Evolutionary conservation across 1,284 basidiomycete species (phyloP), one percentile per base, ranked within the genome.

Genomic region (Cryptococcus hybrid): DNA sequence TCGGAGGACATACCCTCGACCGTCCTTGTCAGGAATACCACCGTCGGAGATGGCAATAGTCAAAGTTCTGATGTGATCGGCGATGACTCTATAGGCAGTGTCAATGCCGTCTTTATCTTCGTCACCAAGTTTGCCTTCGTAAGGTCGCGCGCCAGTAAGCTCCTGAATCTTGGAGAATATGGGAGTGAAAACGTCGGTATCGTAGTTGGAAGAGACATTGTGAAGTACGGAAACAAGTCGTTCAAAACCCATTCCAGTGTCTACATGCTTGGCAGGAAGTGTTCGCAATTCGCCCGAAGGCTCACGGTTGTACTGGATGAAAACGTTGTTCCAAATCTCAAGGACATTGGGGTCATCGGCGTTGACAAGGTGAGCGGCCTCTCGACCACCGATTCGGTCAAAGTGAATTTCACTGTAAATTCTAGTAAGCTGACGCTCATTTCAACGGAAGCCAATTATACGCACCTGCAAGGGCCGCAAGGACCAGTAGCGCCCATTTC

Each of bases 291-390:
- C 85, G 53, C 90, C 89, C 61, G 93, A 89, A 44, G 87, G 84
- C 78, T 98, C 95, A 44, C 95, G 89, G 78, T 99, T 99, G 82
- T 90, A 99, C 71, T 97, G 93, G 73, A 99, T 98, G 78, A 98
- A 99, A 57, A 99, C 95, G 77, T 96, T 96, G 82, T 99, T 99
- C 95, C 95, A 99, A 69, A 99, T 94, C 79, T 99, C 96, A 60
- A 99, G 84, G 5, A 99, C 95, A 67, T 94, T 86, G 4, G 95
- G 91, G 73, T 99, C 93, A 75, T 98, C 92, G 70, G 88, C 84
- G 78, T 98, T 97, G 70, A 99, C 94, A 53, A 96, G 86, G 69
- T 88, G 82, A 5, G 93, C 85, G 47, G 93, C 95, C 71, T 98
- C 91, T 53, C 95, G 86, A 11, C 71, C 71, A 47, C 95, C 95